Evolutionary conservation across 1,139 yeast genomes (phyloP), one percentile per base, ranked within the genome.

Genomic region (Protomyces arabidopsidicola): DNA sequence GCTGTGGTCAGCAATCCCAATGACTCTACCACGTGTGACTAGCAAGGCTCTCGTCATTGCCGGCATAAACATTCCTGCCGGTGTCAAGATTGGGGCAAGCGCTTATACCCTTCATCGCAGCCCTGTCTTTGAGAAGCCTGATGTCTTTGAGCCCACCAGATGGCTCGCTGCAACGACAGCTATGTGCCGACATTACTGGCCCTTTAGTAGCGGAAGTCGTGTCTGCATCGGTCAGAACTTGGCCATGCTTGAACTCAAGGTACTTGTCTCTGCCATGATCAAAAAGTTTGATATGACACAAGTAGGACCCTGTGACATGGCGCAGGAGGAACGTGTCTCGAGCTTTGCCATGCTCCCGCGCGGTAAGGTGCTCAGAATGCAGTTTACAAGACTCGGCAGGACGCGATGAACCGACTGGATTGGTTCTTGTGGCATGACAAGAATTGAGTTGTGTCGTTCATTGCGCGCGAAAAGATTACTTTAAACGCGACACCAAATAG

Each of bases 1-100:
- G 60, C 76, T 86, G 0, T 88, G 85, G 73, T 77, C 89, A 0
- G 86, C 90, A 0, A 86, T 86, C 67, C 91, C 91, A 0, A 90
- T 90, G 0, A 83, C 86, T 50, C 90, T 86, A 71, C 90, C 90
- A 1, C 74, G 91, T 52, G 72, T 81, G 4, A 83, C 81, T 3
- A 79, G 79, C 2, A 66, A 69, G 14, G 55, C 2, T 64, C 66
- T 4, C 67, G 63, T 18, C 34, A 63, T 20, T 68, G 68, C 5
- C 63, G 69, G 14, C 54, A 73, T 6, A 66, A 70, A 2, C 67
- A 70, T 60, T 18, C 89, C 90, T 0, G 74, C 69, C 16, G 85
- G 85, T 0, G 84, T 87, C 0, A 75, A 78, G 1, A 82, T 86
- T 5, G 83, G 88, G 0, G 81, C 82, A 71, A 88, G 84, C 70